Evolutionary conservation across 2,329 filamentous ascomycete species (phyloP).

Genomic region (Paradendryphiella salina): DNA sequence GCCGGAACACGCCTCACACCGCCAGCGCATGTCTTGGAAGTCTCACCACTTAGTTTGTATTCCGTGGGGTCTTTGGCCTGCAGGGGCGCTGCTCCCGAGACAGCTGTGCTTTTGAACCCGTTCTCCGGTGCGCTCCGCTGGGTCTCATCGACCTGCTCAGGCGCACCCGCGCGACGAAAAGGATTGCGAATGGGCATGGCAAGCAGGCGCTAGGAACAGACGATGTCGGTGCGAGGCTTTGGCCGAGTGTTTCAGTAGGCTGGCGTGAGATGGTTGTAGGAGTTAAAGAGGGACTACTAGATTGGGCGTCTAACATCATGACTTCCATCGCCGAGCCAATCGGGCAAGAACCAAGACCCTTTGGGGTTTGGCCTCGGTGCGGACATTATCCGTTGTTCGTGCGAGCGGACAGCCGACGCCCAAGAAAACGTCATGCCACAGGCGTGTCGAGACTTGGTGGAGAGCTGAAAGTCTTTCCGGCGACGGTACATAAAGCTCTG

Average conservation of each 20-base stretch:
- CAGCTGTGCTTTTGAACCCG: constrained; percentile 41
- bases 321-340: constrained; percentile 25
- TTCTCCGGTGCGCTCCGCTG: constrained; percentile 39
- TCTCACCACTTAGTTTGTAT: constrained; percentile 58
- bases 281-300: constrained; percentile 11
- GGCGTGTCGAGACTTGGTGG: constrained; percentile 2
- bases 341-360: constrained; percentile 17
- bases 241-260: constrained; percentile 25
- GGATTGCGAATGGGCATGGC: constrained; percentile 50
- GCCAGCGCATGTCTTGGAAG: constrained; percentile 10
- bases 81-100: constrained; percentile 47
- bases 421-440: constrained; percentile 18
- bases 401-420: constrained; percentile 3
- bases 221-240: constrained; percentile 21
- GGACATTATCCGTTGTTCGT: constrained; percentile 15
- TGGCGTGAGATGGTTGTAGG: constrained; percentile 20
- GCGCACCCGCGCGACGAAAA: constrained; percentile 44
- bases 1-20: constrained; percentile 7
- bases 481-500: constrained; percentile 1
- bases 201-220: constrained; percentile 15
- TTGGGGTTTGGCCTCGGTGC: constrained; percentile 12
- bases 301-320: constrained; percentile 23
- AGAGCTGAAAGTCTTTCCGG: constrained; percentile 1
- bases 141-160: constrained; percentile 40
- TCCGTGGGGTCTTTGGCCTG: constrained; percentile 53